Conservation (phyloP, 352 stramenopile species). For the Globisporangium lucens region DNA sequence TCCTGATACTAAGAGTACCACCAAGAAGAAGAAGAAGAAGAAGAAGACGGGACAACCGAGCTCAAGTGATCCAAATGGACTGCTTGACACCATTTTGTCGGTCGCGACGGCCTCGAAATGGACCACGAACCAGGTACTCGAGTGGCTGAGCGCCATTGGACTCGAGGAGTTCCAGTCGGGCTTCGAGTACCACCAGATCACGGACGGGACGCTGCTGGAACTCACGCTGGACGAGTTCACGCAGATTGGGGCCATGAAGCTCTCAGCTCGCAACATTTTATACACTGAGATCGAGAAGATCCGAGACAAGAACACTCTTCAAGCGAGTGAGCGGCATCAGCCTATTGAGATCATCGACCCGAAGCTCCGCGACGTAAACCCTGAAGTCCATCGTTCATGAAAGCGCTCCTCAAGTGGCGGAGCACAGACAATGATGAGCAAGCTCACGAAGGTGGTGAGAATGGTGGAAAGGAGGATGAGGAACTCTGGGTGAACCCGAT, state of each 20-base stretch:
- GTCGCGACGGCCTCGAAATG: constrained; percentile 43
- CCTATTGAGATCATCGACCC: constrained; percentile 53
- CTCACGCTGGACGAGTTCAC: constrained; percentile 45
- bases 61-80: not conserved
- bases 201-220: constrained; percentile 38
- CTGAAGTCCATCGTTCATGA: constrained; percentile 65
- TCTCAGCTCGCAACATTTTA: constrained; percentile 60
- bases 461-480: constrained; percentile 28
- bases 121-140: constrained; percentile 51
- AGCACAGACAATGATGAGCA: constrained; percentile 27
- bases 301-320: constrained; percentile 15
- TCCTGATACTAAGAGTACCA: not conserved
- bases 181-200: constrained; percentile 84
- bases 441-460: not conserved
- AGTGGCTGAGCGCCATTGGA: constrained; percentile 56
- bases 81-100: constrained; percentile 25
- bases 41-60: constrained; percentile 21
- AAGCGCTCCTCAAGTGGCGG: constrained; percentile 75
- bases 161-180: constrained; percentile 61
- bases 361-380: constrained; percentile 42
- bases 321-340: not conserved
- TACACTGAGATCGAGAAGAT: constrained; percentile 54
- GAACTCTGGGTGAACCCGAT: constrained; percentile 70
- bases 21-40: constrained; percentile 8
- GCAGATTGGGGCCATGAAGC: constrained; percentile 48